phyloP scores from a whole-genome alignment of 768 basidiomycete genomes.

The Tulasnella sp. region DNA sequence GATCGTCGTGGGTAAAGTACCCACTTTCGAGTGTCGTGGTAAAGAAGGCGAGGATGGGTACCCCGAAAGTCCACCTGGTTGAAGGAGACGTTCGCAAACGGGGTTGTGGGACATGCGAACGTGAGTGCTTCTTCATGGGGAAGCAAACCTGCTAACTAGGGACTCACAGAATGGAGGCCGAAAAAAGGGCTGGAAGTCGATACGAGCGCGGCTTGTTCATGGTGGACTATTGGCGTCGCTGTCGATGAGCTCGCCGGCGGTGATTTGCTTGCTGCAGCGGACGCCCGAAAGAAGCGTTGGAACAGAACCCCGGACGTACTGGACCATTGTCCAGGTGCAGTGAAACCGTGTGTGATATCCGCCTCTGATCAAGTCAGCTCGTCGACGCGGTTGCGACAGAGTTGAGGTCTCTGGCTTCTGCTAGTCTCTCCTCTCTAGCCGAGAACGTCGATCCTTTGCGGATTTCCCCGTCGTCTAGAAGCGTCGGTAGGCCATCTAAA shows the following conservation, averaged over 20 bases:
- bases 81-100: conserved; percentile 88
- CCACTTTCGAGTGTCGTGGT: too few relatives aligned
- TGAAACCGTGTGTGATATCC: too few relatives aligned
- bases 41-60: conserved; percentile 89
- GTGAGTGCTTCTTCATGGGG: neutral
- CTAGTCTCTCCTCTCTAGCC: too few relatives aligned
- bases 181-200: conserved; percentile 89
- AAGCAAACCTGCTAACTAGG: neutral
- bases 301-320: too few relatives aligned
- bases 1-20: too few relatives aligned
- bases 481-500: conserved; percentile 59
- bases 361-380: too few relatives aligned
- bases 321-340: too few relatives aligned
- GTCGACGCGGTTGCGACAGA: neutral
- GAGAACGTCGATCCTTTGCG: too few relatives aligned
- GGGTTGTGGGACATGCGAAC: conserved; percentile 60
- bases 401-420: conserved; percentile 52
- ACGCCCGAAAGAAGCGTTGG: too few relatives aligned
- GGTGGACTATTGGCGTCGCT: conserved; percentile 83
- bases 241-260: conserved; percentile 62
- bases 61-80: conserved; percentile 90
- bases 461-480: conserved; percentile 88
- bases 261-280: too few relatives aligned
- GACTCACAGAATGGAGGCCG: conserved; percentile 85
- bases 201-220: conserved; percentile 93